phyloP scores from a whole-genome alignment of 805 yeast species.

The Candida patagonica region DNA sequence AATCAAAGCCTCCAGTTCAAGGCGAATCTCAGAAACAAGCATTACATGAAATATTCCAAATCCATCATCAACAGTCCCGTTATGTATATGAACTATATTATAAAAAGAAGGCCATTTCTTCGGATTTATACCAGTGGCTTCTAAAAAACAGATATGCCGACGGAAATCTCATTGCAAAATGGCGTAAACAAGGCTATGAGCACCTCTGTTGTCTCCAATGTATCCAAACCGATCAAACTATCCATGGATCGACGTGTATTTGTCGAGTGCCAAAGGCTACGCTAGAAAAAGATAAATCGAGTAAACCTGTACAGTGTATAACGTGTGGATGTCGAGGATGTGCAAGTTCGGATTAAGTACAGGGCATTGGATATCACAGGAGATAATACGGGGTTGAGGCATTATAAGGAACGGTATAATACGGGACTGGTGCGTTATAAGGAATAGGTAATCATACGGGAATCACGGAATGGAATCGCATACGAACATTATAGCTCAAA shows the following conservation, averaged over 20 bases:
- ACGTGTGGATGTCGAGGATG: slow-evolving; percentile 86
- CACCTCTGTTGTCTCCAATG: slow-evolving; percentile 76
- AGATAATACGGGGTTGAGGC: too few relatives aligned
- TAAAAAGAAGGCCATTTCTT: slow-evolving; percentile 56
- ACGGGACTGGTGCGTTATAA: too few relatives aligned
- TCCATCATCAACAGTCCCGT: slow-evolving; percentile 68
- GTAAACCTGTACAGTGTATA: slow-evolving; percentile 46
- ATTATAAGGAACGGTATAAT: too few relatives aligned
- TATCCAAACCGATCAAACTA: slow-evolving; percentile 52
- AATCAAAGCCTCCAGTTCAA: slow-evolving; percentile 30
- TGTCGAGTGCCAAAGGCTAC: slow-evolving; percentile 73
- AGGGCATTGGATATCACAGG: too few relatives aligned
- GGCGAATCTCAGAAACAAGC: slow-evolving; percentile 44
- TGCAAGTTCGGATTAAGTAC: slow-evolving; percentile 56
- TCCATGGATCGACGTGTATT: slow-evolving; percentile 63
- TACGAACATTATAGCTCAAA: too few relatives aligned
- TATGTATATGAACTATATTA: slow-evolving; percentile 69
- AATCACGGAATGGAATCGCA: too few relatives aligned
- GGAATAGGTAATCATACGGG: too few relatives aligned
- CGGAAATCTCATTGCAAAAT: slow-evolving; percentile 65
- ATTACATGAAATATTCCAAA: slow-evolving; percentile 58
- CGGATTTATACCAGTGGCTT: slow-evolving; percentile 65
- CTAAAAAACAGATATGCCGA: slow-evolving; percentile 60
- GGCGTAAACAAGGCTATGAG: slow-evolving; percentile 82
- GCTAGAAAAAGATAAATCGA: slow-evolving; percentile 18